A percentile compares a stretch with the other conserved stretches of the same genome.
These are phyloP conservation scores for Plectranthus barbatus DNA, from an alignment of 257 asterid species.

Conservation along the genomic window DNA sequence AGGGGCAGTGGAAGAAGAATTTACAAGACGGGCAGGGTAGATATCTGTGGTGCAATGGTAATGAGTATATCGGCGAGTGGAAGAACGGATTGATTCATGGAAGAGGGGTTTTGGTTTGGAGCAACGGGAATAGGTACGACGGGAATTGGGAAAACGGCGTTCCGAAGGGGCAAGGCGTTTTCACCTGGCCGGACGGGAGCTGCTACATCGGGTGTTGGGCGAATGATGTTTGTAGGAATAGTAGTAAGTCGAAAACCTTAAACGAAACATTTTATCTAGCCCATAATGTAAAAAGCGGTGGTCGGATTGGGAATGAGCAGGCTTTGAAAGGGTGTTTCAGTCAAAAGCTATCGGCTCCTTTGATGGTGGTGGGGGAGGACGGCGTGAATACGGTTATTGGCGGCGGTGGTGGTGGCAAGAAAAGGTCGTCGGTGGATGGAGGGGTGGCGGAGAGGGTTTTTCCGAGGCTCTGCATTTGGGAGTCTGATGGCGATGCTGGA, in stretches of 20 bases:
- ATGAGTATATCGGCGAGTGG: conserved; percentile 88
- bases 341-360: conserved; percentile 38
- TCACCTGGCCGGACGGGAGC: conserved; percentile 21
- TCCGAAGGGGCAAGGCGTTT: conserved; percentile 81
- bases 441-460: conserved; percentile 49
- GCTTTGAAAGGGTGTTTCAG: conserved; percentile 30
- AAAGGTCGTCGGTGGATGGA: conserved; percentile 47
- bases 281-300: conserved; percentile 23
- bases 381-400: conserved; percentile 22
- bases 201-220: conserved; percentile 79
- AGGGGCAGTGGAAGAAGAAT: conserved; percentile 77
- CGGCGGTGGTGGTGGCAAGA: conserved; percentile 41
- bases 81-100: conserved; percentile 72
- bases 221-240: conserved; percentile 25
- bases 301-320: conserved; percentile 15
- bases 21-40: conserved; percentile 86
- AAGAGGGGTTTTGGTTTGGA: conserved; percentile 77
- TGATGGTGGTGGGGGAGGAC: conserved; percentile 40
- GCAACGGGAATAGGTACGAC: conserved; percentile 69
- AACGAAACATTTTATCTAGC: conserved; percentile 78
- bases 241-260: conserved; percentile 28
- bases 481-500: conserved; percentile 93
- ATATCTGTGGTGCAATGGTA: conserved; percentile 79
- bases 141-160: conserved; percentile 80
- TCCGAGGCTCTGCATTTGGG: conserved; percentile 93